Percentiles rank a stretch among this genome's conserved stretches.
These are phyloP conservation scores for Chaetomium globosum DNA, from an alignment of 2,329 filamentous ascomycete genomes.

Conservation along the genomic window DNA sequence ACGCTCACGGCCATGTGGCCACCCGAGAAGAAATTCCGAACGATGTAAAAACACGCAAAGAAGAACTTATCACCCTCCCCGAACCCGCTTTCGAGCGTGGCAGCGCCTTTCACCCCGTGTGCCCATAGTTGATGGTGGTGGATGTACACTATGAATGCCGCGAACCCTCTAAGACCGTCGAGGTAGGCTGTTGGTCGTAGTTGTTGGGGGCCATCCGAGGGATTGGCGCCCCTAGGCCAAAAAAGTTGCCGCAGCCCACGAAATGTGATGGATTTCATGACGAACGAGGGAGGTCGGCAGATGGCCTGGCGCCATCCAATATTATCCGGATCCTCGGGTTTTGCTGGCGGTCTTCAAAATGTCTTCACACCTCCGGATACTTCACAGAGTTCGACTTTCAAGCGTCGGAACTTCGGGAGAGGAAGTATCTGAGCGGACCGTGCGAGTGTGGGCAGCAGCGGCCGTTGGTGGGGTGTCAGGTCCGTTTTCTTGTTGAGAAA, in stretches of 20 bases:
- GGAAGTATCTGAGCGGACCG: constrained; percentile 3
- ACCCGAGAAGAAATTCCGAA: constrained; percentile 64
- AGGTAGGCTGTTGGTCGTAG: constrained; percentile 61
- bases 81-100: constrained; percentile 56
- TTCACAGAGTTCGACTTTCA: background rate
- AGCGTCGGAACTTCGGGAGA: background rate
- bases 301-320: constrained; percentile 9
- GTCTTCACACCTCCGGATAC: constrained; percentile 24
- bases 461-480: background rate
- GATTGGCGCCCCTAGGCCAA: constrained; percentile 30
- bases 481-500: background rate
- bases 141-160: constrained; percentile 66
- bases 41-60: constrained; percentile 56
- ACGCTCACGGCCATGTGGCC: constrained; percentile 61
- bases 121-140: constrained; percentile 64
- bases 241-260: constrained; percentile 33
- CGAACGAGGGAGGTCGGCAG: constrained; percentile 11
- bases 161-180: constrained; percentile 68
- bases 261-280: constrained; percentile 32
- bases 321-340: background rate
- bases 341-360: constrained; percentile 26
- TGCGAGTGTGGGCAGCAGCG: background rate
- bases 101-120: constrained; percentile 44
- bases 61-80: constrained; percentile 53
- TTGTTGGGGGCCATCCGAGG: constrained; percentile 26